Base-by-base conservation (phyloP, 768 basidiomycete genomes). In the Collybia mongolica region DNA sequence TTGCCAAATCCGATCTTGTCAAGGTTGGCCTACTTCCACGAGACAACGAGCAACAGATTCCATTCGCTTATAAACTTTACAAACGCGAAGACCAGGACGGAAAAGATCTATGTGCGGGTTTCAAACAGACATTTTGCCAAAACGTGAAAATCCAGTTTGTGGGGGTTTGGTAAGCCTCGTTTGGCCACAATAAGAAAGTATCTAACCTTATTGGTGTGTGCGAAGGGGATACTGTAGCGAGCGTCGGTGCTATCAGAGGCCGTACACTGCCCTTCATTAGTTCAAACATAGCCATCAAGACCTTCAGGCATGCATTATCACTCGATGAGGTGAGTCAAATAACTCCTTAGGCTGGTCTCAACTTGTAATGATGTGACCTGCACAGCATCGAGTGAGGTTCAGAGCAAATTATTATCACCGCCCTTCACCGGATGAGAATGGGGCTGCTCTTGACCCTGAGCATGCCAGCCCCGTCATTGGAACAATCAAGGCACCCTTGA, bases 41-140 rank as follows among this genome's bases (percentile, higher is more conserved):
- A 49, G 83, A 81, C 58, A 91, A 92, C 56, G 58, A 75, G 23
- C 76, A 88, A 47, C 86, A 90, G 59, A 65, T 91, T 38, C 66
- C 79, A 0, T 87, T 91, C 60, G 90, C 89, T 3, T 93, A 85
- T 67, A 80, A 81, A 56, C 72, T 89, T 53, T 93, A 83, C 64
- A 78, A 72, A 57, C 72, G 76, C 3, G 74, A 71, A 18, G 80
- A 82, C 55, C 57, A 66, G 18, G 62, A 62, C 1, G 76, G 78
- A 3, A 44, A 75, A 5, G 46, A 66, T 18, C 64, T 88, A 14
- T 80, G 81, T 9, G 74, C 75, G 2, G 83, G 84, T 9, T 93
- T 90, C 66, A 91, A 90, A 66, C 60, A 73, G 53, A 86, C 84
- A 0, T 92, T 88, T 61, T 86, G 82, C 45, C 77, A 73, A 26